Evolutionary conservation across 305 asterid genomes (phyloP).

Genomic region (Striga hermonthica): DNA sequence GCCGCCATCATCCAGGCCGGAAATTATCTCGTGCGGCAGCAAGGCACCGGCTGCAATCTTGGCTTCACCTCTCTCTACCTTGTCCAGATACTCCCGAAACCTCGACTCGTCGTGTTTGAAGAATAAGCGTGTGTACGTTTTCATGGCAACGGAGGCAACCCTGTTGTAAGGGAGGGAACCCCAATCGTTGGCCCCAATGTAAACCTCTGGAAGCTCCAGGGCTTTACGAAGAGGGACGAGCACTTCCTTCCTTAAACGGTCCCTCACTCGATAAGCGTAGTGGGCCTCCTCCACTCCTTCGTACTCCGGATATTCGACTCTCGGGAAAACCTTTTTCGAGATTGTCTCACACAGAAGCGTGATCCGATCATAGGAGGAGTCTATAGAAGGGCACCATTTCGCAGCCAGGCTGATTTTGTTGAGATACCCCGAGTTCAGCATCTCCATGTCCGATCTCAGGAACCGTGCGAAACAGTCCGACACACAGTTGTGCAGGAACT

Average conservation of each 20-base stretch:
- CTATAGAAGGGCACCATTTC: slow-evolving; percentile 51
- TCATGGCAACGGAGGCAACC: slow-evolving; percentile 49
- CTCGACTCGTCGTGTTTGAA: slow-evolving; percentile 36
- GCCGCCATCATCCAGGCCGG: slow-evolving; percentile 4
- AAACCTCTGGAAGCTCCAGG: slow-evolving; percentile 43
- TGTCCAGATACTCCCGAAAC: slow-evolving; percentile 38
- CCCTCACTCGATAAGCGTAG: slow-evolving; percentile 43
- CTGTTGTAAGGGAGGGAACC: slow-evolving; percentile 38
- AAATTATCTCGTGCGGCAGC: slow-evolving; percentile 46
- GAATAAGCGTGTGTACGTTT: slow-evolving; percentile 31
- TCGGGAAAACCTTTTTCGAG: slow-evolving; percentile 41
- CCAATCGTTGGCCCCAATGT: slow-evolving; percentile 41
- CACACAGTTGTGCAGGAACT: background rate
- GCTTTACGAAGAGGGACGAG: slow-evolving; percentile 41
- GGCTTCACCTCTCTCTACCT: slow-evolving; percentile 34
- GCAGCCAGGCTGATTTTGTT: slow-evolving; percentile 42
- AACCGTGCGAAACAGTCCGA: background rate
- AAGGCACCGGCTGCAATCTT: slow-evolving; percentile 44
- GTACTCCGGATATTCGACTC: slow-evolving; percentile 36
- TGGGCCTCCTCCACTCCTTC: slow-evolving; percentile 41
- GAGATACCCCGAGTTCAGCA: slow-evolving; percentile 28
- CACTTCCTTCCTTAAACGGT: slow-evolving; percentile 47
- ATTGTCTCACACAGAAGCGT: slow-evolving; percentile 43
- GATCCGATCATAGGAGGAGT: slow-evolving; percentile 32
- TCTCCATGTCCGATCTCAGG: background rate